Evolutionary conservation across 2,329 filamentous ascomycete genomes (phyloP).

Genomic region (Seiridium unicorne): DNA sequence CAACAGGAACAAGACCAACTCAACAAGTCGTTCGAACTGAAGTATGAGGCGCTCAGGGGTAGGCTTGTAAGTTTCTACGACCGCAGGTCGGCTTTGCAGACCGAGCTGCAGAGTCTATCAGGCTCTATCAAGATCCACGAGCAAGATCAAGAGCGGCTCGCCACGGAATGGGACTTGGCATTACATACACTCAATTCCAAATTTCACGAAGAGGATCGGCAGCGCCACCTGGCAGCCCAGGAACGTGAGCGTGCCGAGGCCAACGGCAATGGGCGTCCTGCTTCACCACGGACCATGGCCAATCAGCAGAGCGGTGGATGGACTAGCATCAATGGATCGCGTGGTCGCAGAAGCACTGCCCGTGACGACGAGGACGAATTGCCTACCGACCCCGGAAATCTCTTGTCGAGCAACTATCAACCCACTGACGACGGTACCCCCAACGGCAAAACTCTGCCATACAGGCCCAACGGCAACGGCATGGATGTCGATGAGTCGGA

Average conservation of each 20-base stretch:
- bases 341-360: conserved; percentile 13
- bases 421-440: conserved; percentile 25
- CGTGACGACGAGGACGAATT: conserved; percentile 26
- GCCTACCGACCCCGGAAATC: conserved; percentile 25
- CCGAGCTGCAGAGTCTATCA: conserved; percentile 17
- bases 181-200: conserved; percentile 11
- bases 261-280: conserved; percentile 14
- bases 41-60: conserved; percentile 19
- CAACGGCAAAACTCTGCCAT: conserved; percentile 19
- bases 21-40: conserved; percentile 16
- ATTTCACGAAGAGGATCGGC: conserved; percentile 22
- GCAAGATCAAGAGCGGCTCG: conserved; percentile 21
- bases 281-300: conserved; percentile 12
- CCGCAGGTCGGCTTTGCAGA: conserved; percentile 17
- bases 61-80: conserved; percentile 20
- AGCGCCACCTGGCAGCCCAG: conserved; percentile 17
- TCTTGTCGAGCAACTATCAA: conserved; percentile 30
- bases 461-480: conserved; percentile 15
- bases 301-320: conserved; percentile 16
- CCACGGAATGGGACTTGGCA: conserved; percentile 18
- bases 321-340: conserved; percentile 28
- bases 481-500: conserved; percentile 13
- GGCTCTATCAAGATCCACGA: conserved; percentile 20
- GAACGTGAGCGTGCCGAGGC: conserved; percentile 13
- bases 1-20: conserved; percentile 22